Conservation (phyloP, 2,329 filamentous ascomycete species). For the Talaromyces sp. region DNA sequence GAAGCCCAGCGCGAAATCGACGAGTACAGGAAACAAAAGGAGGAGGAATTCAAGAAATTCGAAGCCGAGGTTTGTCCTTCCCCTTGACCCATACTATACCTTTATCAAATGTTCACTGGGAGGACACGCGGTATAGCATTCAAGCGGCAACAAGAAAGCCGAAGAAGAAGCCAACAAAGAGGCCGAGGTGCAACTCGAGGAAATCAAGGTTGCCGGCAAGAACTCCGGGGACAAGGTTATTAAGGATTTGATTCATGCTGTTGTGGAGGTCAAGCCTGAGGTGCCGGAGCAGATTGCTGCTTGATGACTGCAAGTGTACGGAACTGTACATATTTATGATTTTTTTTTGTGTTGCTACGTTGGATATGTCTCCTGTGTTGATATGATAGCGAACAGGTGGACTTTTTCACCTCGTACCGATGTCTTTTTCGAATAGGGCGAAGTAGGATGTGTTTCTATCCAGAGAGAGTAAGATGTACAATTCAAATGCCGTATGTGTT, state of each 20-base stretch:
- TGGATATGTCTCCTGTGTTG: neutral
- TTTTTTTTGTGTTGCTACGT: neutral
- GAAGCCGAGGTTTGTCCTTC: slow-evolving; percentile 64
- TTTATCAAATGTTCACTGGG: no score
- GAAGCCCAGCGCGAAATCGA: slow-evolving; percentile 98
- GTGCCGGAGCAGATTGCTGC: slow-evolving; percentile 50
- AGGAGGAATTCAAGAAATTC: slow-evolving; percentile 91
- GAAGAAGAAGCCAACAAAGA: slow-evolving; percentile 77
- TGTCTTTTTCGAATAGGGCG: neutral
- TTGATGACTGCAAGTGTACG: neutral
- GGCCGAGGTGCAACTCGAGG: slow-evolving; percentile 73
- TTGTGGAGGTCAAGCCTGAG: slow-evolving; percentile 76
- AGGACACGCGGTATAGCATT: slow-evolving; percentile 63
- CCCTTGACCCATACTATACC: neutral
- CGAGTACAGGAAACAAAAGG: slow-evolving; percentile 82
- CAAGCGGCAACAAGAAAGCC: slow-evolving; percentile 80
- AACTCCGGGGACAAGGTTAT: slow-evolving; percentile 77
- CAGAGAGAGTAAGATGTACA: neutral
- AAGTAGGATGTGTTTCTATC: no score
- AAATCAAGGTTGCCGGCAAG: slow-evolving; percentile 75
- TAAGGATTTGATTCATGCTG: slow-evolving; percentile 76
- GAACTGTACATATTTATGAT: slow-evolving; percentile 1
- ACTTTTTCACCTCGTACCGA: neutral
- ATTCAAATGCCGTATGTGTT: neutral
- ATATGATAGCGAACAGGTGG: neutral